Percentiles rank a stretch among this genome's conserved stretches.
Evolutionary conservation across 306 rosid genomes (phyloP).

Genomic region (Malus domestica): DNA sequence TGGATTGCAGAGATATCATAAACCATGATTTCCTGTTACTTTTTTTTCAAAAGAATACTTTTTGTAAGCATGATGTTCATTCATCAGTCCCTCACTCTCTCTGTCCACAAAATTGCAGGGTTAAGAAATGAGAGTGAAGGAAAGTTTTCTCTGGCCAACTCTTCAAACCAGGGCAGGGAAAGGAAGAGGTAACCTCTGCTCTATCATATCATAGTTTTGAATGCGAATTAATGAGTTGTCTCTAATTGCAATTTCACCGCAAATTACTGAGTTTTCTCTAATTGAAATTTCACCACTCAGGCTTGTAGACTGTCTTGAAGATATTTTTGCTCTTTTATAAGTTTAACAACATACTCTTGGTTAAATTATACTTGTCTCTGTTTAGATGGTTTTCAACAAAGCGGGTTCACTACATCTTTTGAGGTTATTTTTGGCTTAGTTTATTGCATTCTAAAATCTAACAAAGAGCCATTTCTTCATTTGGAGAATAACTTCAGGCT

Average conservation of each 20-base stretch:
- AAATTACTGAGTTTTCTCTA: conserved; percentile 3
- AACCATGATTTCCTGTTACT: neutral
- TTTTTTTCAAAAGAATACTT: neutral
- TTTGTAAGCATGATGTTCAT: neutral
- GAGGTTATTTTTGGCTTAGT: neutral
- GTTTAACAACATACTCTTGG: neutral
- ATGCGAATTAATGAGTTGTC: conserved; percentile 1
- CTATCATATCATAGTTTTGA: neutral
- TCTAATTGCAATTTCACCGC: neutral
- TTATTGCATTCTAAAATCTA: neutral
- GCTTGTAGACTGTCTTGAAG: neutral
- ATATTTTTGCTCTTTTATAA: neutral
- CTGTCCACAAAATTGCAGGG: conserved; percentile 32
- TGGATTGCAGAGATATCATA: neutral
- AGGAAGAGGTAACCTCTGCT: conserved; percentile 47
- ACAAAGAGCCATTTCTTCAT: neutral
- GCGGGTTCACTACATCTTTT: neutral
- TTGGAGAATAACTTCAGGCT: neutral
- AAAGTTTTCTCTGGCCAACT: conserved; percentile 5
- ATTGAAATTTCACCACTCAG: neutral
- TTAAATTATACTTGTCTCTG: neutral
- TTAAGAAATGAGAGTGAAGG: conserved; percentile 32
- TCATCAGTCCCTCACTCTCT: neutral
- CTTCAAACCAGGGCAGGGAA: conserved; percentile 34
- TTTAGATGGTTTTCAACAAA: neutral